Evolutionary conservation across 257 asterid species (phyloP).

Genomic region (Rehmannia glutinosa): DNA sequence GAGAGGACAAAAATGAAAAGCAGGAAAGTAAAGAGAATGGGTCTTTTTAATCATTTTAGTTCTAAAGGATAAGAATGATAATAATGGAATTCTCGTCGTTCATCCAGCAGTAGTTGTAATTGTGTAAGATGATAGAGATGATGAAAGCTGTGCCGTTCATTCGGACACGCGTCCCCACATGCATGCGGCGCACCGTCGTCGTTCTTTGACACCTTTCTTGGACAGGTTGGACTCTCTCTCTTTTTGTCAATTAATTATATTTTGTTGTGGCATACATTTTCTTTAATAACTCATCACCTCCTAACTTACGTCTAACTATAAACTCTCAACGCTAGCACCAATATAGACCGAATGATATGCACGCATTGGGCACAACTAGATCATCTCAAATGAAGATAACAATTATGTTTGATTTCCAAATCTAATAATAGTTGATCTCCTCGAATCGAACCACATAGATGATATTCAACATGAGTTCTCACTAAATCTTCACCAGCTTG

Average conservation of each 20-base stretch:
- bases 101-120: not conserved
- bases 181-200: slow-evolving; percentile 41
- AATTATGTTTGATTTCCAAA: too few species aligned
- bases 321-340: too few species aligned
- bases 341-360: too few species aligned
- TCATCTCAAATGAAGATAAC: too few species aligned
- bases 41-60: not conserved
- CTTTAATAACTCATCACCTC: too few species aligned
- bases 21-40: not conserved
- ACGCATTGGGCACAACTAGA: too few species aligned
- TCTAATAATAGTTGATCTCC: too few species aligned
- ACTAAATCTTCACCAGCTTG: too few species aligned
- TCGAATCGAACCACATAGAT: too few species aligned
- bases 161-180: slow-evolving; percentile 29
- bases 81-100: not conserved
- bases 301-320: too few species aligned
- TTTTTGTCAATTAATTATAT: not conserved
- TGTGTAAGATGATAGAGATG: not conserved
- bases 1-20: not conserved
- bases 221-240: not conserved
- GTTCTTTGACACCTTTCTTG: not conserved
- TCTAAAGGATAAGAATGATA: not conserved
- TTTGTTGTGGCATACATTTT: not conserved
- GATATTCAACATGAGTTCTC: too few species aligned
- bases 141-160: not conserved